Conservation (phyloP, 345 rosid genomes). For the Jatropha curcas region DNA sequence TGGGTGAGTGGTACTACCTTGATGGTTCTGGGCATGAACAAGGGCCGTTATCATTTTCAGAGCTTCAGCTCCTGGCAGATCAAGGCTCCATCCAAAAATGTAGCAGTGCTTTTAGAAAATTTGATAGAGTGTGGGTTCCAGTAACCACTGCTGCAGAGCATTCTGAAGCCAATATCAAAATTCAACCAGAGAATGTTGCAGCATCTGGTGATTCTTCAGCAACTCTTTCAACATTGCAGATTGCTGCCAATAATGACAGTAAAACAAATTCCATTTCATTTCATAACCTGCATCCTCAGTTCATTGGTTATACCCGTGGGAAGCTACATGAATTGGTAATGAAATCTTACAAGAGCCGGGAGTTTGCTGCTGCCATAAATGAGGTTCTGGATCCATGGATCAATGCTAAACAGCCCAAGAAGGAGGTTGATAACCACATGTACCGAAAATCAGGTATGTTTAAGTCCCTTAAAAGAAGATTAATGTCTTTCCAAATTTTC, state of each 20-base stretch:
- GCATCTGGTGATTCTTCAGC: constrained; percentile 43
- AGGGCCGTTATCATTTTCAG: constrained; percentile 77
- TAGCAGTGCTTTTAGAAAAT: constrained; percentile 88
- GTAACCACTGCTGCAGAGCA: constrained; percentile 42
- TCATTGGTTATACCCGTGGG: constrained; percentile 87
- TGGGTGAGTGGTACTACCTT: constrained; percentile 96
- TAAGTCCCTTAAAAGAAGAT: not conserved
- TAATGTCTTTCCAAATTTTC: not conserved
- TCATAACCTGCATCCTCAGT: constrained; percentile 82
- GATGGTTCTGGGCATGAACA: constrained; percentile 94
- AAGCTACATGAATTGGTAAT: constrained; percentile 93
- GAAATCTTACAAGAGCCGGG: constrained; percentile 94
- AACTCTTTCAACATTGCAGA: constrained; percentile 33
- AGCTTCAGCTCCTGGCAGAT: constrained; percentile 71
- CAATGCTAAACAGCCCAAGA: constrained; percentile 88
- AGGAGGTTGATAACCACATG: constrained; percentile 71
- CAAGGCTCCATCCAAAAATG: constrained; percentile 61
- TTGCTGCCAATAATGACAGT: constrained; percentile 30
- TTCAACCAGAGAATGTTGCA: constrained; percentile 32
- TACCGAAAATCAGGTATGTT: constrained; percentile 80
- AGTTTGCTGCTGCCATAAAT: constrained; percentile 92
- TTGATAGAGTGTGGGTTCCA: constrained; percentile 93
- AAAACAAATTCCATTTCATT: constrained; percentile 42
- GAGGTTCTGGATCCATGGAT: constrained; percentile 99
- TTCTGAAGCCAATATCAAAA: constrained; percentile 43